Base-by-base conservation (phyloP, 2,329 filamentous ascomycete genomes). In the Colletotrichum sp. region DNA sequence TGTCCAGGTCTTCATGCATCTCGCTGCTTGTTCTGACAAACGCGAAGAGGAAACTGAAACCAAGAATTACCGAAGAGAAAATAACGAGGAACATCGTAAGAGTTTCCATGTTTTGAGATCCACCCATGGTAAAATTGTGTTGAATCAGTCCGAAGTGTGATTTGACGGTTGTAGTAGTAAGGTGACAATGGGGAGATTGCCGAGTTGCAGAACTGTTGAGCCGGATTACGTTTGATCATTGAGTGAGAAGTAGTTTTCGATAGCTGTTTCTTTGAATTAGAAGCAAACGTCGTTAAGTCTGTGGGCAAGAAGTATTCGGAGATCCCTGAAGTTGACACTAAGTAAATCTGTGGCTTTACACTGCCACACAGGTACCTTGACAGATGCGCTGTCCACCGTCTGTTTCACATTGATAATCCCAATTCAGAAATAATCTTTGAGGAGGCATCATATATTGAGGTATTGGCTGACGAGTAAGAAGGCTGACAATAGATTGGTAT, bases 51-150 rank as follows among this genome's bases (percentile, higher is more conserved):
- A 52, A 3, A 3, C 43, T 3, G 6, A 22, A 13, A 22, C n/a
- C 43, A 0, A n/a, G 8, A 22, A 22, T 52, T 8, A 8, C 6
- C 43, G n/a, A 52, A 52, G 43, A 7, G 6, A 52, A 22, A 52
- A 22, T 52, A 3, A 52, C 10, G 43, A 52, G n/a, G 6, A 52
- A 10, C 10, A 22, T 52, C 0, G n/a, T 52, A 0, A 0, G 5
- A 52, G 8, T 0, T 1, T 22, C 6, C 43, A 52, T 8, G 43
- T 52, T 3, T 52, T 52, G 43, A 22, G 43, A 52, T 52, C 0
- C 43, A 5, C 0, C 0, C n/a, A 43, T 43, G 36, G 43, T 22
- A 22, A n/a, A 6, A 22, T 22, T 22, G 43, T 0, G 43, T 0
- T 52, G 43, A 52, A 22, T 22, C n/a, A 0, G 0, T 22, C 0